Evolutionary conservation across 139 green algal genomes (phyloP).

Genomic region (Chlamydomonas applanata): DNA sequence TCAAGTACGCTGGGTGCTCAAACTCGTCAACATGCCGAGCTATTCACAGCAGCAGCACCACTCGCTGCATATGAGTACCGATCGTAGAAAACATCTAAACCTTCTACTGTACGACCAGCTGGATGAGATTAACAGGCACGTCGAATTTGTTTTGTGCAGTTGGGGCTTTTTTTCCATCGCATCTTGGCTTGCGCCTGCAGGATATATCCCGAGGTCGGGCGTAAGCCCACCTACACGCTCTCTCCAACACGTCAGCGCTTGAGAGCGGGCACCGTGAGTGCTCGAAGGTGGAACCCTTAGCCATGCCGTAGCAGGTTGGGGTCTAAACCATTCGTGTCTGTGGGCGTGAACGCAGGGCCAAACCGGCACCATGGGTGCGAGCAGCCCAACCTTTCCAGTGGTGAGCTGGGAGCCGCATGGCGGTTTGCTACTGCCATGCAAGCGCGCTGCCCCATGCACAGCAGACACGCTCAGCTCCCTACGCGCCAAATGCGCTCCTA

Average conservation of each 20-base stretch:
- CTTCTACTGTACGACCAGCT: conserved; percentile 11
- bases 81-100: conserved; percentile 3
- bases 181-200: no score
- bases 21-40: not conserved
- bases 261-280: not conserved
- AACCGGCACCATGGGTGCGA: no score
- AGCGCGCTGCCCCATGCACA: no score
- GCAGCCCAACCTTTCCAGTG: no score
- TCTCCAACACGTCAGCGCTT: not conserved
- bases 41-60: conserved; percentile 11
- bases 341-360: no score
- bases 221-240: not conserved
- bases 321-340: no score
- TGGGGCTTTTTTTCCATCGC: not conserved
- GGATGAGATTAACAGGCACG: not conserved
- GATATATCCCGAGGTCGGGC: not conserved
- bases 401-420: no score
- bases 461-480: no score
- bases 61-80: not conserved
- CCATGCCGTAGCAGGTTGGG: no score
- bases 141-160: not conserved
- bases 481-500: no score
- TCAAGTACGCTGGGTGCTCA: not conserved
- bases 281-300: no score
- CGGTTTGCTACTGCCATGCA: no score